Evolutionary conservation across 768 basidiomycete genomes (phyloP), one percentile per base, ranked within the genome.

Genomic region (Russula olivacea): DNA sequence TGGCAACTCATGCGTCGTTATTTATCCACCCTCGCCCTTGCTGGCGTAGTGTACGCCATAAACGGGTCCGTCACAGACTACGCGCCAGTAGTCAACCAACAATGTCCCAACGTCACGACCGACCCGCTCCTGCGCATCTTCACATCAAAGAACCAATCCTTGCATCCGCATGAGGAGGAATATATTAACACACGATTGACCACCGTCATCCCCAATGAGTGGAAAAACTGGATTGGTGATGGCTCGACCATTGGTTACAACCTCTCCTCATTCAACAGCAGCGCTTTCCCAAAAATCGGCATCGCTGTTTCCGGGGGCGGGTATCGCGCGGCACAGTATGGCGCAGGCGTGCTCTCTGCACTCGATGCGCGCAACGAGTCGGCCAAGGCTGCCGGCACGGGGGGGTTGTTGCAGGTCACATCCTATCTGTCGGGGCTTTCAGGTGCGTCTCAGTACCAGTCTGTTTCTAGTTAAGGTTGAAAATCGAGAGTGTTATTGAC

Each of bases 301-400:
- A 75, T 89, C 55, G 88, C 88, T 1, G 74, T 89, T 11, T 84
- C 85, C 25, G 90, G 90, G 2, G 86, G 86, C 15, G 88, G 88
- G 0, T 79, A 85, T 45, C 78, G 90, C 43, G 81, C 88, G 0
- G 86, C 87, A 0, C 81, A 83, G 63, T 87, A 80, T 61, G 86
- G 82, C 23, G 88, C 85, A 0, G 86, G 78, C 10, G 79, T 81
- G 56, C 68, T 87, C 21, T 78, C 75, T 15, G 85, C 77, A 1
- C 72, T 88, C 51, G 87, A 91, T 74, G 80, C 80, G 28, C 76
- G 86, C 43, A 88, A 89, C 61, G 71, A 72, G 2, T 79, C 84
- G 17, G 77, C 85, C 30, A 83, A 83, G 67, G 71, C 75, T 1
- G 76, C 75, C 2, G 86, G 86, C 7, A 85, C 86, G 0, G 87